These are phyloP conservation scores for Candida yuanshanica DNA, from an alignment of 805 yeast genomes.

Conservation along the genomic window DNA sequence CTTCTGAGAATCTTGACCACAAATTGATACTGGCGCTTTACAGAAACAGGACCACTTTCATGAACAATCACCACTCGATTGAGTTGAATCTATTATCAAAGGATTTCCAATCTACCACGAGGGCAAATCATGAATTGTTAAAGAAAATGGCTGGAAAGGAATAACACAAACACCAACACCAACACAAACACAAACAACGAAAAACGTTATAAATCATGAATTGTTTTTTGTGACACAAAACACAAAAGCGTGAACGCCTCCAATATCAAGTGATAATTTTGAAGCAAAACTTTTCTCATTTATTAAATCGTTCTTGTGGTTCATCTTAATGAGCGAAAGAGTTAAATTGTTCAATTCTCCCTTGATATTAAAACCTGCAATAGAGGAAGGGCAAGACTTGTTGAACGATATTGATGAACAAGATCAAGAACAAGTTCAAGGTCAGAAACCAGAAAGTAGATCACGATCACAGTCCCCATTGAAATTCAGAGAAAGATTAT, in stretches of 20 bases:
- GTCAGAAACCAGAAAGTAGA: background rate
- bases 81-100: background rate
- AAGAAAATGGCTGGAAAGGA: background rate
- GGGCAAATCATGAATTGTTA: background rate
- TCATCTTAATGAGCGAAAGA: no score
- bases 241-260: no score
- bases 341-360: no score
- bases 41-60: background rate
- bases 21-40: background rate
- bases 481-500: background rate
- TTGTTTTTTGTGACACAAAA: constrained; percentile 1
- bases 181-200: no score
- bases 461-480: background rate
- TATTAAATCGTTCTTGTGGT: no score
- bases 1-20: background rate
- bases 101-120: background rate
- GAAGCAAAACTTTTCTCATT: no score
- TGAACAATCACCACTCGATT: background rate
- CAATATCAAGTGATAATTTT: no score
- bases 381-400: background rate
- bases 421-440: background rate
- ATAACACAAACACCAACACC: background rate
- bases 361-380: no score
- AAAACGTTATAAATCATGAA: no score
- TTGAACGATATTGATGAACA: background rate